A percentile compares a stretch with the other conserved stretches of the same genome.
Conservation (phyloP, 164 flowering plant species). For the Malania oleifera region DNA sequence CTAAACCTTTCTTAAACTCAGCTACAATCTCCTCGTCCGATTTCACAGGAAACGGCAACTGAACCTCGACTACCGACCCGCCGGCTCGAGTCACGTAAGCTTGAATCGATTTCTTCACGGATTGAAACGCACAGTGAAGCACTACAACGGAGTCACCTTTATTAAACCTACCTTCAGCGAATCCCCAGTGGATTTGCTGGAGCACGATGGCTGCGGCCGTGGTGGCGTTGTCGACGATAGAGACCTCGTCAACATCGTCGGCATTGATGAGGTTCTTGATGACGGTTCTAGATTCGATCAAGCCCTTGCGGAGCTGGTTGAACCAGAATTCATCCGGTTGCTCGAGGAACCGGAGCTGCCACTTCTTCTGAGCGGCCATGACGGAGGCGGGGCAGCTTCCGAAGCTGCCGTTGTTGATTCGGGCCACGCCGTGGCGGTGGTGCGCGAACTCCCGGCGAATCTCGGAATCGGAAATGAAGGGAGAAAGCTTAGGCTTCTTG, state of each 20-base stretch:
- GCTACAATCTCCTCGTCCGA: slow-evolving; percentile 52
- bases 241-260: slow-evolving; percentile 33
- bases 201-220: slow-evolving; percentile 49
- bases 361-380: slow-evolving; percentile 19
- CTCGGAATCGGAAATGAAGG: slow-evolving; percentile 23
- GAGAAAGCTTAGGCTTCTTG: slow-evolving; percentile 22
- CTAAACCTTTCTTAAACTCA: slow-evolving; percentile 61
- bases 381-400: slow-evolving; percentile 39
- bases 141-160: slow-evolving; percentile 69
- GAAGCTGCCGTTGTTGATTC: slow-evolving; percentile 50
- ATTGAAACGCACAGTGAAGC: slow-evolving; percentile 78
- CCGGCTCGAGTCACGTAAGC: slow-evolving; percentile 82
- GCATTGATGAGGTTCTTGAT: slow-evolving; percentile 32
- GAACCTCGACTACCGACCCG: slow-evolving; percentile 74
- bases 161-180: slow-evolving; percentile 24
- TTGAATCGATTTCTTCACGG: slow-evolving; percentile 84
- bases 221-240: slow-evolving; percentile 45
- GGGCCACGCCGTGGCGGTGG: slow-evolving; percentile 29
- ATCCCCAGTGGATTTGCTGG: slow-evolving; percentile 30
- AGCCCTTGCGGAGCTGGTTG: slow-evolving; percentile 20
- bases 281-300: slow-evolving; percentile 25
- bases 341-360: slow-evolving; percentile 30
- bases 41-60: slow-evolving; percentile 66
- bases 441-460: slow-evolving; percentile 30
- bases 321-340: slow-evolving; percentile 40